Evolutionary conservation across 306 rosid genomes (phyloP).

Genomic region (Phaseolus lunatus): DNA sequence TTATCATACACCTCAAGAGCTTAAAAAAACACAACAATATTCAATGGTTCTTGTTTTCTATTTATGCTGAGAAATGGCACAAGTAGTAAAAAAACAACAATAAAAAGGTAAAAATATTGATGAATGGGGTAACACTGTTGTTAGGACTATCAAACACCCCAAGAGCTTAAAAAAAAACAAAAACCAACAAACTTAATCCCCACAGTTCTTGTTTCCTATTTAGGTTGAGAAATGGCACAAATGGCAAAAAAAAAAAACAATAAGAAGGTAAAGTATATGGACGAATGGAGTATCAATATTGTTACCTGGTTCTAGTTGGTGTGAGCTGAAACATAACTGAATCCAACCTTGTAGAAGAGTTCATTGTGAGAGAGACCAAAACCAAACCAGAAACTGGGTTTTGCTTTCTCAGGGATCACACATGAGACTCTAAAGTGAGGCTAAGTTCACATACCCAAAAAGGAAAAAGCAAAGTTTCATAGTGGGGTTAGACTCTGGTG

Average conservation of each 20-base stretch:
- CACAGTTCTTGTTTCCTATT: not conserved
- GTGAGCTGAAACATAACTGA: slow-evolving; percentile 89
- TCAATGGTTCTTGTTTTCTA: not conserved
- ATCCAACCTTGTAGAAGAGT: slow-evolving; percentile 73
- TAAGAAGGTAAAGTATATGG: not conserved
- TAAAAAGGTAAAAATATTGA: not conserved
- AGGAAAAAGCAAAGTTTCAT: slow-evolving; percentile 28
- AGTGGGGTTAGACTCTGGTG: slow-evolving; percentile 38
- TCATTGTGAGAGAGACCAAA: slow-evolving; percentile 53
- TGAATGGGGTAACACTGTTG: not conserved
- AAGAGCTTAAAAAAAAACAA: not conserved
- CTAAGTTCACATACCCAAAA: slow-evolving; percentile 24
- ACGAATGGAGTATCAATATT: slow-evolving; percentile 1
- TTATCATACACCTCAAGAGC: slow-evolving; percentile 24
- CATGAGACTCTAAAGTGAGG: slow-evolving; percentile 19
- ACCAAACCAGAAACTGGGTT: slow-evolving; percentile 40
- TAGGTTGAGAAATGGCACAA: slow-evolving; percentile 17
- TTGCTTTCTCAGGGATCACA: slow-evolving; percentile 45
- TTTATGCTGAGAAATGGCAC: slow-evolving; percentile 9
- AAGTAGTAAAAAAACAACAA: not conserved
- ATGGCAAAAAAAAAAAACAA: not conserved
- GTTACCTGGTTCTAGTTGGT: slow-evolving; percentile 91
- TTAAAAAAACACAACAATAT: not conserved
- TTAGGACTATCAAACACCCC: slow-evolving; percentile 20
- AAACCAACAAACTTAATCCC: not conserved